Conservation (phyloP, 2,329 filamentous ascomycete species). For the Ophiostoma perfectum region DNA sequence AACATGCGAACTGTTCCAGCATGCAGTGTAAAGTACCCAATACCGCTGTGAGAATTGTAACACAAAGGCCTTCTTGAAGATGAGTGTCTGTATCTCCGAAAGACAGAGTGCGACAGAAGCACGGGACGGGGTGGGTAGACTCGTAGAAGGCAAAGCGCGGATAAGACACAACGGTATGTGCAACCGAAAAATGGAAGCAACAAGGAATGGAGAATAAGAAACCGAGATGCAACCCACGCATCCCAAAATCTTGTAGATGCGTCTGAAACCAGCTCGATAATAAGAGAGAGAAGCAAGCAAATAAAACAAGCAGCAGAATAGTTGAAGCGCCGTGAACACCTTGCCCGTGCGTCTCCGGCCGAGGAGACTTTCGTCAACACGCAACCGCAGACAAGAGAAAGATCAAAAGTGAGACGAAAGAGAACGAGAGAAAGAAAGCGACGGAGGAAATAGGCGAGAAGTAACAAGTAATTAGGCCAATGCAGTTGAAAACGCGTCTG, state of each 20-base stretch:
- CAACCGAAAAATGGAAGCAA: no score
- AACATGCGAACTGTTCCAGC: not conserved
- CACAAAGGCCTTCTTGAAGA: not conserved
- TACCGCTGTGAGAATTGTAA: not conserved
- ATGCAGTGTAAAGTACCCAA: not conserved
- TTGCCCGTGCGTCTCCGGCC: constrained; percentile 28
- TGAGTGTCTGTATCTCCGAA: not conserved
- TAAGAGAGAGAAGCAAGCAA: not conserved
- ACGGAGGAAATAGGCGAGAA: not conserved
- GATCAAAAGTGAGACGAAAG: constrained; percentile 15
- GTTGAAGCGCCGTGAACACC: constrained; percentile 41
- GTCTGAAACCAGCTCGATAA: not conserved
- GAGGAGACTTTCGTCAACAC: constrained; percentile 14
- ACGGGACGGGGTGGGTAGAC: not conserved
- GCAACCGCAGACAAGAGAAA: constrained; percentile 7
- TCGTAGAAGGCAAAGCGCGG: not conserved
- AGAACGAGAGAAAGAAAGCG: not conserved
- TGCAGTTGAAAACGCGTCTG: not conserved
- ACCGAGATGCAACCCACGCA: not conserved
- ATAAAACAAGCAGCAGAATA: not conserved
- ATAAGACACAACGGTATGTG: no score
- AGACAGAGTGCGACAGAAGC: not conserved
- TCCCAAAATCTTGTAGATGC: no score
- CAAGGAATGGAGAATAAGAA: not conserved
- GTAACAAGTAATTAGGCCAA: constrained; percentile 22